Evolutionary conservation across 1,284 basidiomycete genomes (phyloP), one percentile per base, ranked within the genome.

Genomic region (Leccinum fallax): DNA sequence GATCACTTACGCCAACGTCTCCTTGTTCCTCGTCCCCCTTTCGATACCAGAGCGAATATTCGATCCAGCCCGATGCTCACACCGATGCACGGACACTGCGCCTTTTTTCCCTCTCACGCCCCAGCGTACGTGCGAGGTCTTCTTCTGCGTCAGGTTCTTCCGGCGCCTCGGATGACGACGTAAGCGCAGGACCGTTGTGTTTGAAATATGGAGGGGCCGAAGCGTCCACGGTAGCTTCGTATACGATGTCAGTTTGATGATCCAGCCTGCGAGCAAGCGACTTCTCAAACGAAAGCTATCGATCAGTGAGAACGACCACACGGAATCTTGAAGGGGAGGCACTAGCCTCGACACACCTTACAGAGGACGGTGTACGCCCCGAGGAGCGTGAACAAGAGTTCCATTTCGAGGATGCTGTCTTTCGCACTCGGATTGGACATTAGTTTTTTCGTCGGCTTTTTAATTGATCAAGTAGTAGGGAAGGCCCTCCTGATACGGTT

Each of bases 161-260:
- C n/a, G 64, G 61, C 13, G 76, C 60, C 13, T 77, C 71, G 19
- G 78, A 67, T 10, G 78, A 68, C 13, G 76, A 63, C 9, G 77
- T 70, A 9, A 81, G 70, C 1, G 82, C 75, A 7, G 84, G 83
- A 6, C 82, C 78, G 71, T 85, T 79, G 66, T 26, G n/a, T n/a
- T n/a, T n/a, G n/a, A n/a, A n/a, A n/a, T n/a, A n/a, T n/a, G n/a
- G n/a, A n/a, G n/a, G n/a, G n/a, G n/a, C n/a, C n/a, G n/a, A n/a
- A n/a, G n/a, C n/a, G n/a, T n/a, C n/a, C n/a, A 95, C 93, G 69
- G 95, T 86, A 48, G 95, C 97, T 79, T 99, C 97, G 80, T 98
- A 98, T 75, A 99, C 99, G 72, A 99, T 89, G 46, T 97, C 97
- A 1, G 97, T 99, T 80, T 99, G 98, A 79, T 99, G 99, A 77